Percentiles rank a stretch among this genome's conserved stretches.
phyloP scores from a whole-genome alignment of 225 moss, liverwort and hornwort species.

The Lunularia cruciata region DNA sequence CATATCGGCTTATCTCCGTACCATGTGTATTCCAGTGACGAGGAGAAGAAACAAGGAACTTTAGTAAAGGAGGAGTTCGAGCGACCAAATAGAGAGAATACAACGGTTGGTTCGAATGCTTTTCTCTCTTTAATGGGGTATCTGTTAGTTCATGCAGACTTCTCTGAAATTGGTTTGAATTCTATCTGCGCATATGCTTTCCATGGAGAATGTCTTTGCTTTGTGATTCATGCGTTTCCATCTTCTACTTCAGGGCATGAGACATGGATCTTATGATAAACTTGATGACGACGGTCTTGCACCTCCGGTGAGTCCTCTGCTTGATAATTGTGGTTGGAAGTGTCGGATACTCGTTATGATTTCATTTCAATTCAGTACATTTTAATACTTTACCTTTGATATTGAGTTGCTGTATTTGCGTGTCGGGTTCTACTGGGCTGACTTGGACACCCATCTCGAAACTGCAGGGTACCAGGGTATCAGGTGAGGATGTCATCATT shows the following conservation, averaged over 20 bases:
- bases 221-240: neutral
- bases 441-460: neutral
- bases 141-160: no score
- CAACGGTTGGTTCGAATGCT: constrained; percentile 63
- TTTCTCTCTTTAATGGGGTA: neutral
- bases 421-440: no score
- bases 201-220: neutral
- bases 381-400: no score
- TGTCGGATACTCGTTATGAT: no score
- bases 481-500: constrained; percentile 98
- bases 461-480: constrained; percentile 84
- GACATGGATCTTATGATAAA: constrained; percentile 99
- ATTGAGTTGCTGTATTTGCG: no score
- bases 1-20: neutral
- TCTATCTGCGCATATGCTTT: neutral
- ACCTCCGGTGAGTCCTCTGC: constrained; percentile 63
- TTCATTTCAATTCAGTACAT: no score
- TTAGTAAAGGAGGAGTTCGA: constrained; percentile 98
- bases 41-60: constrained; percentile 99
- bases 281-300: constrained; percentile 98
- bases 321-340: neutral
- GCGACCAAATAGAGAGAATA: constrained; percentile 94
- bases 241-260: constrained; percentile 68
- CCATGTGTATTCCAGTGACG: constrained; percentile 56
- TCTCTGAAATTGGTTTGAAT: neutral